Conservation (phyloP, 2,329 filamentous ascomycete genomes). For the Fusarium sororula region DNA sequence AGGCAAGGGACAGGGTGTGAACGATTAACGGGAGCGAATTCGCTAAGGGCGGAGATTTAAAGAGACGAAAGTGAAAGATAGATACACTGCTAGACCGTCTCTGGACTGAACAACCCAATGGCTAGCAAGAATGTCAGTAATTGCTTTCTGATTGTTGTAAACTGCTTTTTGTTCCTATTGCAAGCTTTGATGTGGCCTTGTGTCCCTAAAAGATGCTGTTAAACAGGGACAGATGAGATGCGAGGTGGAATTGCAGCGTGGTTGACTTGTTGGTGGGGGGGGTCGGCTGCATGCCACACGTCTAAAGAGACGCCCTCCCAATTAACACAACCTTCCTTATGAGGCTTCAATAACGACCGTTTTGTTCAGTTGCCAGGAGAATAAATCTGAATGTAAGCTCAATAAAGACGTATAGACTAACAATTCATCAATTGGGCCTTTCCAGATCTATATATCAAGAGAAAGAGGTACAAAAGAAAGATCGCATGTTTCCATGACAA, state of each 20-base stretch:
- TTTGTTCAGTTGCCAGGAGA: background rate
- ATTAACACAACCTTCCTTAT: slow-evolving; percentile 1
- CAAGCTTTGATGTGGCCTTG: background rate
- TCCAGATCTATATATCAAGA: slow-evolving; percentile 24
- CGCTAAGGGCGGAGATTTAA: slow-evolving; percentile 32
- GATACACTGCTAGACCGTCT: background rate
- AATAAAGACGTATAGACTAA: background rate
- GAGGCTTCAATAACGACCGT: background rate
- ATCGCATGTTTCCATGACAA: slow-evolving; percentile 16
- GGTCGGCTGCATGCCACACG: background rate
- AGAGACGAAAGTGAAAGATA: slow-evolving; percentile 3
- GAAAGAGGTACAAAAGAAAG: slow-evolving; percentile 14
- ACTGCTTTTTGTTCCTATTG: background rate
- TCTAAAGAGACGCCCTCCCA: background rate
- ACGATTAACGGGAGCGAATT: slow-evolving; percentile 31
- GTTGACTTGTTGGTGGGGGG: slow-evolving; percentile 19
- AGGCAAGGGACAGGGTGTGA: slow-evolving; percentile 21
- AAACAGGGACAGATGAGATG: slow-evolving; percentile 23
- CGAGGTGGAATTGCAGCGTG: background rate
- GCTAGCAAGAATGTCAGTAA: background rate
- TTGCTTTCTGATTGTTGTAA: background rate
- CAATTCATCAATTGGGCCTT: background rate
- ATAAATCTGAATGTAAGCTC: background rate
- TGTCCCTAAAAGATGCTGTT: slow-evolving; percentile 2
- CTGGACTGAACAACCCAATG: slow-evolving; percentile 2